phyloP scores from a whole-genome alignment of 345 rosid genomes.

The Draba incana region DNA sequence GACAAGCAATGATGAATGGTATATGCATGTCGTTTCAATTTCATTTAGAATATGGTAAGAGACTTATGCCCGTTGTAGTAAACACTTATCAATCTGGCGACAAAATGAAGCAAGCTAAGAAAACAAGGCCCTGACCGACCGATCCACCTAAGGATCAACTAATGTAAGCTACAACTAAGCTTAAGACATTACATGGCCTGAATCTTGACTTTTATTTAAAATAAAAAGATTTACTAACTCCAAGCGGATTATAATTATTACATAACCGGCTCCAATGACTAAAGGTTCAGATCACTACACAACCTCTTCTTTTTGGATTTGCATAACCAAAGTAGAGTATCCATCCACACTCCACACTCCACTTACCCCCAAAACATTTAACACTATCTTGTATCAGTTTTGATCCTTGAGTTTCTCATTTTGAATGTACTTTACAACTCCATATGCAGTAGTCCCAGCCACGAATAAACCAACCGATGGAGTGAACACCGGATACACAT shows the following conservation, averaged over 20 bases:
- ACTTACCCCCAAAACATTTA: not conserved
- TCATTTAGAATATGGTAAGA: too few relatives aligned
- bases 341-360: not conserved
- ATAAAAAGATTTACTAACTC: too few relatives aligned
- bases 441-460: constrained; percentile 78
- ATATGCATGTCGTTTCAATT: too few relatives aligned
- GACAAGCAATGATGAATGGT: too few relatives aligned
- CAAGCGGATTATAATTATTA: not conserved
- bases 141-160: too few relatives aligned
- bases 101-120: too few relatives aligned
- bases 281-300: constrained; percentile 17
- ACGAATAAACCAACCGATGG: constrained; percentile 75
- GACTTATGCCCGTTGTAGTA: too few relatives aligned
- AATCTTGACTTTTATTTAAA: too few relatives aligned
- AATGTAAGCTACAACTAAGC: too few relatives aligned
- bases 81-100: too few relatives aligned
- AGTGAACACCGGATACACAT: constrained; percentile 80
- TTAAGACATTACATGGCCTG: too few relatives aligned
- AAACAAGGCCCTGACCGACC: too few relatives aligned
- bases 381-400: constrained; percentile 40
- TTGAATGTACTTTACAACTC: constrained; percentile 77
- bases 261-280: constrained; percentile 24
- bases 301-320: not conserved
- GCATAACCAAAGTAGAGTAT: not conserved
- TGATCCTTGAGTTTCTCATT: constrained; percentile 68